phyloP scores from a whole-genome alignment of 2,329 filamentous ascomycete genomes.

The Chalara sp. region DNA sequence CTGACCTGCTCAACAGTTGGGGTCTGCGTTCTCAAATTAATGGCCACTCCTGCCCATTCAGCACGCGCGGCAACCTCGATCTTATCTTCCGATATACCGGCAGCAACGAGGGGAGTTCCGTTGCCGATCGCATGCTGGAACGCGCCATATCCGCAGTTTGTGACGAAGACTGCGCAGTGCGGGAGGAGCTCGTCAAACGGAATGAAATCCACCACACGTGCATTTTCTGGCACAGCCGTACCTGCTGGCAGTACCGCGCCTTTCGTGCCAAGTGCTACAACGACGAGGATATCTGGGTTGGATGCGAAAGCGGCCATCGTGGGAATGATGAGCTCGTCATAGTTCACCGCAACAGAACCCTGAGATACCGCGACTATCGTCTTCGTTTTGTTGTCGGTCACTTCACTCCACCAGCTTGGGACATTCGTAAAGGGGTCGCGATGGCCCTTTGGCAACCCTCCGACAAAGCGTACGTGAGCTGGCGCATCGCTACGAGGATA shows the following conservation, averaged over 20 bases:
- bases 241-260: slow-evolving; percentile 22
- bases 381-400: slow-evolving; percentile 26
- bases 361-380: slow-evolving; percentile 30
- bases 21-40: slow-evolving; percentile 22
- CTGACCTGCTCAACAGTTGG: slow-evolving; percentile 4
- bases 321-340: slow-evolving; percentile 28
- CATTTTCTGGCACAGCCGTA: slow-evolving; percentile 23
- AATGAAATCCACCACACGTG: slow-evolving; percentile 27
- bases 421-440: slow-evolving; percentile 21
- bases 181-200: slow-evolving; percentile 30
- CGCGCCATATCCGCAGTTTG: slow-evolving; percentile 30
- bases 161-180: slow-evolving; percentile 27
- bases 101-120: slow-evolving; percentile 28
- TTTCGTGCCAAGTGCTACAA: slow-evolving; percentile 22
- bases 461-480: slow-evolving; percentile 35
- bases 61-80: slow-evolving; percentile 23
- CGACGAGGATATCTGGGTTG: slow-evolving; percentile 24
- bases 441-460: slow-evolving; percentile 29
- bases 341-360: slow-evolving; percentile 26
- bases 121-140: slow-evolving; percentile 26
- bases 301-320: slow-evolving; percentile 28
- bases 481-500: slow-evolving; percentile 29
- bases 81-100: slow-evolving; percentile 28
- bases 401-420: slow-evolving; percentile 37
- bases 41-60: slow-evolving; percentile 25